phyloP scores from a whole-genome alignment of 257 asterid species.

The Nicotiana attenuata region DNA sequence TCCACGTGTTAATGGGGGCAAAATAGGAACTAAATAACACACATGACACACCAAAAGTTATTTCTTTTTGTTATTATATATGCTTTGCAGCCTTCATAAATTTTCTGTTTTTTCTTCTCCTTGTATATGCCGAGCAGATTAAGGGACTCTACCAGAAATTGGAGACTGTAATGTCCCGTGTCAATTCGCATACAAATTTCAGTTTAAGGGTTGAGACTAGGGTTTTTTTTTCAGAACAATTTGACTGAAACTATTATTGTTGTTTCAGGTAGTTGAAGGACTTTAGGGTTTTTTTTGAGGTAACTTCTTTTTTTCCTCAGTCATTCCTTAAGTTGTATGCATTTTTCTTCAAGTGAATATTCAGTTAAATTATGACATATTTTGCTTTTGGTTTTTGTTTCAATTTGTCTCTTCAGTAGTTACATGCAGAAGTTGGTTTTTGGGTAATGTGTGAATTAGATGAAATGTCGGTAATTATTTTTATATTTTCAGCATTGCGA shows the following conservation, averaged over 20 bases:
- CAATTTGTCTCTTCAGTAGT: background rate
- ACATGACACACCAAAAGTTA: background rate
- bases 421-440: background rate
- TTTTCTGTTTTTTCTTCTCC: background rate
- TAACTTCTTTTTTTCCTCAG: background rate
- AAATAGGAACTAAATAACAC: background rate
- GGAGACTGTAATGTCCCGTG: background rate
- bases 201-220: background rate
- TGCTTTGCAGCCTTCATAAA: background rate
- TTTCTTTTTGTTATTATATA: background rate
- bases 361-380: background rate
- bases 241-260: background rate
- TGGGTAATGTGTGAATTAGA: background rate
- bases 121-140: background rate
- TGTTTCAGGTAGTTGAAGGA: background rate
- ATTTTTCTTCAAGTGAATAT: background rate
- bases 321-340: background rate
- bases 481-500: slow-evolving; percentile 1
- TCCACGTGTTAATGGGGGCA: background rate
- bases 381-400: background rate
- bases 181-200: background rate
- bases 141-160: background rate
- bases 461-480: background rate
- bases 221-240: background rate
- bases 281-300: background rate